Percentiles rank a stretch among this genome's conserved stretches.
These are phyloP conservation scores for Leccinum boreale DNA, from an alignment of 768 basidiomycete species.

Conservation along the genomic window DNA sequence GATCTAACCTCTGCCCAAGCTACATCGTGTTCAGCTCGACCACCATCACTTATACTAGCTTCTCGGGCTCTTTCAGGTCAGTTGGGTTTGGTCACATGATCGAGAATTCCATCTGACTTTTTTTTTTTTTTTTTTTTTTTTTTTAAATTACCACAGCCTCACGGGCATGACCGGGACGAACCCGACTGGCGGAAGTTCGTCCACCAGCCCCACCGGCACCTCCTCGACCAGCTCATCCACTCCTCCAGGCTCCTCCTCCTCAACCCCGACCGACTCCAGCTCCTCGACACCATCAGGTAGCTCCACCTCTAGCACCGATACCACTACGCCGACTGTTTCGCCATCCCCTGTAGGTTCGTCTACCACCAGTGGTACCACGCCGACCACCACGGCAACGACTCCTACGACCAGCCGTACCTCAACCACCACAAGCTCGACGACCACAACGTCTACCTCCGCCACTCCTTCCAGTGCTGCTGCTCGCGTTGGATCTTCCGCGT, in stretches of 20 bases:
- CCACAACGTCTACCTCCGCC: slow-evolving; percentile 12
- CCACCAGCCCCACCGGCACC: slow-evolving; percentile 10
- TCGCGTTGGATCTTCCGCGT: slow-evolving; percentile 17
- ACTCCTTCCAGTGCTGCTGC: slow-evolving; percentile 19
- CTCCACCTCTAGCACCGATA: slow-evolving; percentile 4
- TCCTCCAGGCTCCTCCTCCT: slow-evolving; percentile 9
- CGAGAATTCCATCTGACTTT: not conserved
- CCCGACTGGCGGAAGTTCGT: slow-evolving; percentile 19
- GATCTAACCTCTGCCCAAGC: slow-evolving; percentile 32
- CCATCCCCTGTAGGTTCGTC: not conserved
- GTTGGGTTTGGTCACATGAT: slow-evolving; percentile 14
- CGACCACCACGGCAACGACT: slow-evolving; percentile 32
- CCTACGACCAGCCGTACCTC: slow-evolving; percentile 29
- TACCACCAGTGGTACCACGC: slow-evolving; percentile 26
- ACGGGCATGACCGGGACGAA: slow-evolving; percentile 56
- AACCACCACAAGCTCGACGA: slow-evolving; percentile 16
- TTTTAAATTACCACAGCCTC: slow-evolving; percentile 37
- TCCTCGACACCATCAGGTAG: slow-evolving; percentile 17
- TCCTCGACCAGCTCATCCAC: slow-evolving; percentile 10
- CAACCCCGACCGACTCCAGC: not conserved
- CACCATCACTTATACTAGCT: slow-evolving; percentile 35
- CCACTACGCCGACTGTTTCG: slow-evolving; percentile 8
- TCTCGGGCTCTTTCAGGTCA: slow-evolving; percentile 57
- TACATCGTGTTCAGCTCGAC: slow-evolving; percentile 58
- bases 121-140: not conserved